Evolutionary conservation across 495 filamentous ascomycete species (phyloP).

Genomic region (Trichoderma virens): DNA sequence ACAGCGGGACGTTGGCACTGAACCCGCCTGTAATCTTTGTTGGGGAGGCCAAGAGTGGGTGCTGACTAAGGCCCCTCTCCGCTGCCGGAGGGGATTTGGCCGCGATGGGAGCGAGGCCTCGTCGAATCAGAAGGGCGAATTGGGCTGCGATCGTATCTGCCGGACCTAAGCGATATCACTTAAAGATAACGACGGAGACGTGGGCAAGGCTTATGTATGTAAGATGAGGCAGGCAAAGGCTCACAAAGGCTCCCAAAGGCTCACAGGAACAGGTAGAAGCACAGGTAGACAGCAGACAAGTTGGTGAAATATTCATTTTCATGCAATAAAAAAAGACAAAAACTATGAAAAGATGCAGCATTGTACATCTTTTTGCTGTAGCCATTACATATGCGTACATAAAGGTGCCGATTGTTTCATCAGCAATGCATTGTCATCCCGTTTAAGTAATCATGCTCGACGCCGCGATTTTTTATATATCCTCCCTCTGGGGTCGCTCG

Average conservation of each 20-base stretch:
- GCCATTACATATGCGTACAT: slow-evolving; percentile 1
- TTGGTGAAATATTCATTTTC: too few species aligned
- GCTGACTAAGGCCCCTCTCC: not conserved
- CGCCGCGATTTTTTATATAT: not conserved
- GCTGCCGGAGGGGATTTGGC: not conserved
- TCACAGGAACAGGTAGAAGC: too few species aligned
- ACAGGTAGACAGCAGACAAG: too few species aligned
- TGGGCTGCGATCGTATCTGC: not conserved
- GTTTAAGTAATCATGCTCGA: not conserved
- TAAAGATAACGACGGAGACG: too few species aligned
- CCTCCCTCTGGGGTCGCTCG: not conserved
- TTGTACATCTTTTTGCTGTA: slow-evolving; percentile 5
- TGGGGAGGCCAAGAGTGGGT: not conserved
- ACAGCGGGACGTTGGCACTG: not conserved
- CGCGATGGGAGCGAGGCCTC: not conserved
- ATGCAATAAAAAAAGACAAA: not conserved
- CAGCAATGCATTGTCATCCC: not conserved
- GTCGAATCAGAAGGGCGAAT: not conserved
- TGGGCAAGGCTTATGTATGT: too few species aligned
- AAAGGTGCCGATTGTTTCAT: not conserved
- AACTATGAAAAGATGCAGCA: slow-evolving; percentile 11
- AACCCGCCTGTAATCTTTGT: not conserved
- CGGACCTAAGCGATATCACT: too few species aligned
- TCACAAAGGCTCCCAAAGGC: too few species aligned
- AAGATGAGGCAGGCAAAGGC: too few species aligned